Base-by-base conservation (phyloP, 2,329 filamentous ascomycete genomes). In the Atkinsonella texensis region DNA sequence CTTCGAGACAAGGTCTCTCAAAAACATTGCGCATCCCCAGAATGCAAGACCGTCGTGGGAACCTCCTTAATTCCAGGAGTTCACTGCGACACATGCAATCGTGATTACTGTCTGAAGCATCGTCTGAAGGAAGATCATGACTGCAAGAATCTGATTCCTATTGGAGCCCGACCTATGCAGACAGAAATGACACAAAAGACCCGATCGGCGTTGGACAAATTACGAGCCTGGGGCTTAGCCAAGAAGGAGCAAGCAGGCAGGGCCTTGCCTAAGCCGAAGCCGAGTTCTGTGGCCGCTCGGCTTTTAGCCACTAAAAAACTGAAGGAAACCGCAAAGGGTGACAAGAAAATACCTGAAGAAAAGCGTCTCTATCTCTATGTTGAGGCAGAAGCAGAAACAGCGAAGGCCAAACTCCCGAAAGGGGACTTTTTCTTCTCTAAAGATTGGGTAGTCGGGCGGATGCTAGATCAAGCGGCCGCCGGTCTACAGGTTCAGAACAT, bases 361-460 rank as follows among this genome's bases (percentile, higher is more conserved):
- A 95, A 94, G 71, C 74, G 93, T n/a, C 70, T 98, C 1, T 97
- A 97, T 63, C 63, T 98, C 1, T 84, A 87, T 63, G 87, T 96
- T 17, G 91, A 97, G 65, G 93, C 91, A 0, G 89, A 90, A 61
- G 87, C 87, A 10, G 87, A 88, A 60, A 94, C 89, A 0, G 84
- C 89, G 1, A 86, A 82, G 49, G 81, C 86, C 7, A 95, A 95
- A 66, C 82, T 87, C 43, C 89, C 90, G 4, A 85, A 81, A 61
- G 87, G 86, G 8, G 81, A 85, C 54, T 89, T 91, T 67, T 94
- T 83, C 66, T 94, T 86, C 65, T 84, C 79, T 54, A 77, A 78
- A 59, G 87, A 95, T 53, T 97, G 89, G 89, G 91, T 85, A n/a
- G 79, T 97, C 1, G 93, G 93, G 0, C 74, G 89, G 46, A 75